Base-by-base conservation (phyloP, 2,329 filamentous ascomycete genomes). In the Talaromyces sp. region DNA sequence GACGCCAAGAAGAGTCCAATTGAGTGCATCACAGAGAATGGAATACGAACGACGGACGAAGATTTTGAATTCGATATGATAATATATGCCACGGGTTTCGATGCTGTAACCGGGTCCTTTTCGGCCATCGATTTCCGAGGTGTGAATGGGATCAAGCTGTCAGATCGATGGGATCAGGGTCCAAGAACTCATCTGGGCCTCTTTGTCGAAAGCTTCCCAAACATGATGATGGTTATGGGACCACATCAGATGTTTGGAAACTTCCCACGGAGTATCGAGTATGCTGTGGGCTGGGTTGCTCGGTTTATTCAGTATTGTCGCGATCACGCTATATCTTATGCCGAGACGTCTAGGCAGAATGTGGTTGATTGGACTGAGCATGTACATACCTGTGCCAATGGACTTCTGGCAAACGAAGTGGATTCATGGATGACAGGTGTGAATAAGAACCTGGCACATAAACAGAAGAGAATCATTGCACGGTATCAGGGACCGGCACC, bases 381-480 rank as follows among this genome's bases (percentile, higher is more conserved):
- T 67, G 80, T 82, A 2, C 64, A 74, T 20, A 70, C 77, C 3
- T 79, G 76, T 47, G 72, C 74, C 0, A 64, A 75, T 32, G 79
- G 79, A 0, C 52, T 77, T 9, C 57, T 82, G 22, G 69, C 72
- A 0, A 78, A 77, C 52, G 73, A 80, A 55, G 76, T 81, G 0
- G 79, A 82, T 54, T 76, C 73, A 1, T 83, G 80, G 80, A 81
- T 82, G 79, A 82, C 79, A 2, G 80, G 80, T 0, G 76, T 82
- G 1, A 82, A 82, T 56, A 79, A 71, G 56, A 81, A 82, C 52
- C 60, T 82, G 35, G 66, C 69, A 14, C 67, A 73, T 33, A 80
- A 80, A 67, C 70, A 75, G 58, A 74, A 72, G 54, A 68, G 79
- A 41, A 75, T 68, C 8, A 70, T 82, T 57, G 74, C 75, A 3